phyloP scores from a whole-genome alignment of 306 rosid genomes.

The Calophaca sinica region DNA sequence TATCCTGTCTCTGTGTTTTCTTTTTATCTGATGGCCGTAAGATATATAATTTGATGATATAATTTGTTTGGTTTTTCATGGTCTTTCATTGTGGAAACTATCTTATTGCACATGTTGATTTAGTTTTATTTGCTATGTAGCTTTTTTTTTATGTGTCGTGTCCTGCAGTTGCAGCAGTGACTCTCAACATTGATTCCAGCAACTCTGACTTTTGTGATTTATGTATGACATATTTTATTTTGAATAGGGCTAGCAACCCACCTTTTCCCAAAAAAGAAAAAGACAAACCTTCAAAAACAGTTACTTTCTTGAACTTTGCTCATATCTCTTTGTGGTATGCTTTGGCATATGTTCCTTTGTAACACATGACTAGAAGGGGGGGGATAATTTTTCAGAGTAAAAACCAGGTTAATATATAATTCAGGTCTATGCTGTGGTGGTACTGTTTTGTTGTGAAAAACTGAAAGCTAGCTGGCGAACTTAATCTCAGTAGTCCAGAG shows the following conservation, averaged over 20 bases:
- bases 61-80: too few relatives aligned
- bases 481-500: too few relatives aligned
- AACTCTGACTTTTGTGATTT: slow-evolving; percentile 11
- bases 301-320: slow-evolving; percentile 33
- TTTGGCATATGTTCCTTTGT: neutral
- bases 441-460: neutral
- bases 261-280: neutral
- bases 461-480: too few relatives aligned
- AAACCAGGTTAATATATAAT: neutral
- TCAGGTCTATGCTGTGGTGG: neutral
- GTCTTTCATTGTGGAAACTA: too few relatives aligned
- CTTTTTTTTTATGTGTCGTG: neutral
- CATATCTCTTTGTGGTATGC: neutral
- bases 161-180: neutral
- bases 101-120: neutral
- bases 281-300: neutral
- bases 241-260: neutral
- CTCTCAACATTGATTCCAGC: neutral
- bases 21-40: too few relatives aligned
- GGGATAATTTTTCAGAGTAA: neutral
- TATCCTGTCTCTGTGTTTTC: too few relatives aligned
- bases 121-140: neutral
- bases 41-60: too few relatives aligned
- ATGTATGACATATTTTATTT: neutral
- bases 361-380: neutral